Evolutionary conservation across 2,329 filamentous ascomycete genomes (phyloP), one percentile per base, ranked within the genome.

Genomic region (Talaromyces sp.): DNA sequence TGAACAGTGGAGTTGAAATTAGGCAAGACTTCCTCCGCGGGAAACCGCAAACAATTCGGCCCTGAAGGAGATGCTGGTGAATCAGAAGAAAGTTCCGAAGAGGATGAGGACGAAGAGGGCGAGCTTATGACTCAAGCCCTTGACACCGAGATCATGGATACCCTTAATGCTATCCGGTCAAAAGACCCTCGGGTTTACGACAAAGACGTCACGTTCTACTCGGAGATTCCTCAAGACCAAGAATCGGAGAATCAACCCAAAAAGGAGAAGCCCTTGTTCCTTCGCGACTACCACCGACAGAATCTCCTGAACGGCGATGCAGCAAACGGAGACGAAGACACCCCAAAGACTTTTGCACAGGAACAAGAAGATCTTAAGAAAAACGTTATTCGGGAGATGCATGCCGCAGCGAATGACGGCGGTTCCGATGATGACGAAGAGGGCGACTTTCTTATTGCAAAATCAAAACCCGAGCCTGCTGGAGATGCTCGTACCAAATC

Each of bases 131-230:
- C 93, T 16, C 89, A 90, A 70, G 88, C 88, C 36, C 83, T 98
- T 51, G 95, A 99, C 74, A 85, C 87, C 14, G 88, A 97, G 71
- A 96, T 98, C 67, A 88, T 89, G 54, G 92, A 89, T 28, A 96
- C 93, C 0, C 82, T 99, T 27, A 83, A 91, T 65, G 95, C 95
- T 50, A 93, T 99, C 71, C 88, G 89, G 68, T 89, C 85, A 70
- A 98, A 96, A 75, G 95, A 99, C 70, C 95, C 95, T 31, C 84
- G 90, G 58, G 87, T 99, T 57, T 97, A 97, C 80, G 90, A 98
- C 75, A 84, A 87, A 64, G 83, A 88, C 36, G 83, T 83, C 66
- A 92, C 84, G 18, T 98, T 98, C 78, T 97, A 93, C 77, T 80
- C 82, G 47, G 81, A 87, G 12, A 79, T 85, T 61, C 85, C 89